These are phyloP conservation scores for Apiospora phragmitis DNA, from an alignment of 2,329 filamentous ascomycete species.

Conservation along the genomic window DNA sequence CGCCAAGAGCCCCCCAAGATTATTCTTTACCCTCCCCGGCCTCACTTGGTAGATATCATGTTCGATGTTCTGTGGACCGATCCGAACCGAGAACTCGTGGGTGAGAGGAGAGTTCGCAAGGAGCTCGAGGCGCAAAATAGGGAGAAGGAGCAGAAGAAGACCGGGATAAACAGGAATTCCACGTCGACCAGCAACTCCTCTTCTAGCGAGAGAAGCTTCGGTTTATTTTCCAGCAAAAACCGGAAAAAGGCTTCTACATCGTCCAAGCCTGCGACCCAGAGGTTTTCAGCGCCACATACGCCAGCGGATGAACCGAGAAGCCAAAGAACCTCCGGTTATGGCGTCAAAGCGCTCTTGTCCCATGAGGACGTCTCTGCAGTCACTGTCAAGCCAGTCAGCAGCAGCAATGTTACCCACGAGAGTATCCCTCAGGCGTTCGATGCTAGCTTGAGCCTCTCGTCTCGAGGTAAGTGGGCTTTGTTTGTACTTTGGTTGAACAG, in stretches of 20 bases:
- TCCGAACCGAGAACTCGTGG: constrained; percentile 51
- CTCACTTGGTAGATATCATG: constrained; percentile 36
- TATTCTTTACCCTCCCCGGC: neutral
- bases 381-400: constrained; percentile 19
- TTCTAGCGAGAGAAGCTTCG: constrained; percentile 41
- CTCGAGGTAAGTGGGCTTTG: constrained; percentile 31
- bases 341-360: constrained; percentile 25
- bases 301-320: constrained; percentile 16
- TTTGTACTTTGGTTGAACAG: neutral
- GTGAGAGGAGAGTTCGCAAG: constrained; percentile 53
- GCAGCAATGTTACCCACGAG: constrained; percentile 19
- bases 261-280: constrained; percentile 19
- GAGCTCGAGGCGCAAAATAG: constrained; percentile 38
- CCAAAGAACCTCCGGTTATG: constrained; percentile 24
- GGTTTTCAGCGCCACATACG: constrained; percentile 9
- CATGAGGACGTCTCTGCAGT: constrained; percentile 22
- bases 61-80: constrained; percentile 63
- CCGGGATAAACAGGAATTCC: constrained; percentile 33
- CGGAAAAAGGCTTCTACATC: constrained; percentile 33
- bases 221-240: constrained; percentile 44
- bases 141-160: constrained; percentile 32
- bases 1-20: neutral
- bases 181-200: constrained; percentile 46
- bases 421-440: constrained; percentile 21
- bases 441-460: constrained; percentile 31